Base-by-base conservation (phyloP, 768 basidiomycete genomes). In the Suillus weaverae region DNA sequence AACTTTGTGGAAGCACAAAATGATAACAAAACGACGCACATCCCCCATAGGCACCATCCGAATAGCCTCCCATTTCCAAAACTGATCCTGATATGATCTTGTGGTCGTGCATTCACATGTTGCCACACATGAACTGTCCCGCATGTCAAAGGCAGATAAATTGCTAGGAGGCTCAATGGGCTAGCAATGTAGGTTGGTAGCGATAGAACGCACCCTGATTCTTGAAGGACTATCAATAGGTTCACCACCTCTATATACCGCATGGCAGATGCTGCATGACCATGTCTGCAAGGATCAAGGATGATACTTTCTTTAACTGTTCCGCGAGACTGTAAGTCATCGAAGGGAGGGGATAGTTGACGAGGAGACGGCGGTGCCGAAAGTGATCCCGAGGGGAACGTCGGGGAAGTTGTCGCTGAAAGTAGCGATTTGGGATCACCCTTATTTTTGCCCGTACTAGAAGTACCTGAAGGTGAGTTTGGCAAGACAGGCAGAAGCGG, bases 191-290 rank as follows among this genome's bases (percentile, higher is more conserved):
- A 30, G 51, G 60, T 32, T 36, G 18, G 39, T 46, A 41, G 10
- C 38, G 38, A 16, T n/a, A 35, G 16, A 41, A 73, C 80, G 71
- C 71, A 92, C 92, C 92, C 92, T 48, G 84, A 81, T 68, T 85
- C 81, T 60, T 89, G 88, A 46, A 94, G 74, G 30, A 84, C 84
- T 1, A 84, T 77, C 33, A 91, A 63, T 55, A 84, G 72, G 11
- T 76, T 66, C 14, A 78, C 75, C 32, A 78, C 74, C n/a, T 81
- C 76, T 14, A 88, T 73, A 11, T 83, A 60, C 10, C 81, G 71
- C 38, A 91, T 71, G n/a, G 81, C 79, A 22, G 81, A 76, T 2
- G 89, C 79, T 14, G 79, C 72, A 55, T 80, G 70, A 5, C 78
- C 74, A 14, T 64, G 59, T 18, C 83, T 83, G 35, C 77, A 72